Evolutionary conservation across 2,329 filamentous ascomycete species (phyloP).

Genomic region (Orbilia javanica): DNA sequence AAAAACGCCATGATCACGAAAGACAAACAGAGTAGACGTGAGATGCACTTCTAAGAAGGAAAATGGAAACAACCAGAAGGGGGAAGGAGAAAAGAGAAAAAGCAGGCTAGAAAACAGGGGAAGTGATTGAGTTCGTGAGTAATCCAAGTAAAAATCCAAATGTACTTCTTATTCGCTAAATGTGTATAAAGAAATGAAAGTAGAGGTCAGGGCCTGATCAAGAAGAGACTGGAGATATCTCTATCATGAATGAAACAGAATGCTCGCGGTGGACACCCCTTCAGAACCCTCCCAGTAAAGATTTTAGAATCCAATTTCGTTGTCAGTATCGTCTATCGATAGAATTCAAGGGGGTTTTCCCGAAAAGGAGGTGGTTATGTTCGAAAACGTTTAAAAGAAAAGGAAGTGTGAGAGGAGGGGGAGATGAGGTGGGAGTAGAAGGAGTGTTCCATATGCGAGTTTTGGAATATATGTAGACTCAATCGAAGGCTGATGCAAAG

Average conservation of each 20-base stretch:
- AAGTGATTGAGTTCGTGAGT: neutral
- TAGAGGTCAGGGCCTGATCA: neutral
- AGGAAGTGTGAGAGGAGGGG: neutral
- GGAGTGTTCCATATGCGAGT: too few species aligned
- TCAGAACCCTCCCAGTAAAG: neutral
- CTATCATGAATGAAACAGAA: neutral
- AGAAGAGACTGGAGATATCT: neutral
- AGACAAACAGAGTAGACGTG: neutral
- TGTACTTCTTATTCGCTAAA: neutral
- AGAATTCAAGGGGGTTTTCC: neutral
- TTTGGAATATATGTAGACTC: too few species aligned
- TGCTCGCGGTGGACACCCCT: neutral
- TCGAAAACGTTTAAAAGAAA: too few species aligned
- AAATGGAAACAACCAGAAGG: neutral
- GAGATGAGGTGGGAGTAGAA: too few species aligned
- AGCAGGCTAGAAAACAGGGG: neutral
- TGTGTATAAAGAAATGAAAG: neutral
- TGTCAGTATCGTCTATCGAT: neutral
- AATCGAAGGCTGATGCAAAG: too few species aligned
- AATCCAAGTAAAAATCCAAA: neutral
- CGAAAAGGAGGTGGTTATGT: too few species aligned
- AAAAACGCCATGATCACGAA: slow-evolving; percentile 9
- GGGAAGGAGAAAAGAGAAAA: neutral
- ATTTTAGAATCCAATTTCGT: neutral
- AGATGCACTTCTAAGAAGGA: neutral